Conservation (phyloP, 140 eudicot genomes). For the Stevia rebaudiana region DNA sequence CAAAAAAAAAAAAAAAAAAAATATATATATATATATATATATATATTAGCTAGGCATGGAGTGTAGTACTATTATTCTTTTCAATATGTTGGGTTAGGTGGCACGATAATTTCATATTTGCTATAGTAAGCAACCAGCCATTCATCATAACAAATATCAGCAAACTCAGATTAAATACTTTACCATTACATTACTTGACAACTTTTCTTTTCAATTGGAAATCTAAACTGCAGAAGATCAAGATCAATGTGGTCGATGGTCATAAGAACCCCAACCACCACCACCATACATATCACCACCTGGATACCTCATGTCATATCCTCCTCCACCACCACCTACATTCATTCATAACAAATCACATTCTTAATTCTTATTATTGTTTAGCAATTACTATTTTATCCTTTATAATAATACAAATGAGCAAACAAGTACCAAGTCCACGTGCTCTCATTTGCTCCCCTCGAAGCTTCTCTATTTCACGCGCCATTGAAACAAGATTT, state of each 20-base stretch:
- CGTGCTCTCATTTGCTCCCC: slow-evolving; percentile 63
- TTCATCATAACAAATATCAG: no score
- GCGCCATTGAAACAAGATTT: slow-evolving; percentile 76
- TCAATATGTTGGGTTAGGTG: no score
- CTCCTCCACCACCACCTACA: slow-evolving; percentile 58
- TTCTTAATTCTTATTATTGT: neutral
- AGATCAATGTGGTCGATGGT: slow-evolving; percentile 51
- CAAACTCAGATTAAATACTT: no score
- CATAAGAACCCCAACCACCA: slow-evolving; percentile 63
- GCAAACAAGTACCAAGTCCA: slow-evolving; percentile 39
- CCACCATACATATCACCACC: slow-evolving; percentile 27
- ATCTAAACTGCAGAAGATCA: no score
- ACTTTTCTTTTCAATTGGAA: neutral
- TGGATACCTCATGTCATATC: slow-evolving; percentile 63
- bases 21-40: no score
- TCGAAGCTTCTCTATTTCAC: slow-evolving; percentile 86
- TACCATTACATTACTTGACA: no score
- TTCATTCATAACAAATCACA: neutral
- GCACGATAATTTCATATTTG: no score
- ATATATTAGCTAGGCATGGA: no score
- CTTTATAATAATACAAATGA: neutral
- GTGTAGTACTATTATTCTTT: no score
- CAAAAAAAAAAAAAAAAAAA: no score
- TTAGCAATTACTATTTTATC: neutral
- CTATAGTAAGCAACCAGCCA: no score